Conservation (phyloP, 306 rosid species). For the Crotalaria pallida region DNA sequence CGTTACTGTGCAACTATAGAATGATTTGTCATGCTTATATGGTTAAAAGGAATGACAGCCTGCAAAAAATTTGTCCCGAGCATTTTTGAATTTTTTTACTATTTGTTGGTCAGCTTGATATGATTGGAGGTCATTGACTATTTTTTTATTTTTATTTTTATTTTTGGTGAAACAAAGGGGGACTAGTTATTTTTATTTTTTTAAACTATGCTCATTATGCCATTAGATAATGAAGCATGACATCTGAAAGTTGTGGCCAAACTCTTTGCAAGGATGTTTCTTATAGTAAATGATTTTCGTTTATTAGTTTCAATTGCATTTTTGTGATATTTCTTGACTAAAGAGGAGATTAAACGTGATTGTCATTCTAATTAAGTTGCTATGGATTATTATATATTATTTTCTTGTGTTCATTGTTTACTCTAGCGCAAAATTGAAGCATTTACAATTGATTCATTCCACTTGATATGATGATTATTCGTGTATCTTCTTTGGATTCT, state of each 20-base stretch:
- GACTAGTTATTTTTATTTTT: too few relatives aligned
- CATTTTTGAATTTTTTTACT: neutral
- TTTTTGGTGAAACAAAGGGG: too few relatives aligned
- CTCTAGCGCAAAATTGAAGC: neutral
- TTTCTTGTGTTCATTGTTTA: neutral
- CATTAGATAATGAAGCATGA: neutral
- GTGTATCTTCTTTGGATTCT: conserved; percentile 15
- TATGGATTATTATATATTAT: neutral
- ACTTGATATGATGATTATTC: conserved; percentile 12
- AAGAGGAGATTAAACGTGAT: neutral
- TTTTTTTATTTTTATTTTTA: too few relatives aligned
- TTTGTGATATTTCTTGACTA: neutral
- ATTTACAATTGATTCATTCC: neutral
- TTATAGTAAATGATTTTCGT: neutral
- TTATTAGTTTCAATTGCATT: neutral
- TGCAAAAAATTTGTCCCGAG: neutral
- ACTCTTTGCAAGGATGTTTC: neutral
- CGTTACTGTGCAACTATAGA: neutral
- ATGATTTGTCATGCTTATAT: neutral
- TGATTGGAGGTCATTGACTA: neutral
- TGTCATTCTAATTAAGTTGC: neutral
- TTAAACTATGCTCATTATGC: neutral
- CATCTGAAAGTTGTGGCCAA: conserved; percentile 5
- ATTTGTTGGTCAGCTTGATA: neutral
- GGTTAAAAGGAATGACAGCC: neutral